Conservation (phyloP, 176 grass and related monocot species). For the Urochloa ruziziensis region DNA sequence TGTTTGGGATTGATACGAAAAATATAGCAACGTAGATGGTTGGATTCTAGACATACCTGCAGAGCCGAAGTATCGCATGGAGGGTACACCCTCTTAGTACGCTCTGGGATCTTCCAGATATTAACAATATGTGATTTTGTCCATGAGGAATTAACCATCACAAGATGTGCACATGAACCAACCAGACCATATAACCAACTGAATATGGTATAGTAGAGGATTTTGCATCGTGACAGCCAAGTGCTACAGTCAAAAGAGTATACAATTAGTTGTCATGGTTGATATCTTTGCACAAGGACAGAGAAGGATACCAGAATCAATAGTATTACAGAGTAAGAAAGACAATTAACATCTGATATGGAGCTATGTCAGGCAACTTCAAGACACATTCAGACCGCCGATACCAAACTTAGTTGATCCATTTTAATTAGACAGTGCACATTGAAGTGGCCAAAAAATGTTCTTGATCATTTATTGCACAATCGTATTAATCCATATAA, state of each 20-base stretch:
- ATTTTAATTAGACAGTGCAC: not conserved
- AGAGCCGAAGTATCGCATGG: constrained; percentile 88
- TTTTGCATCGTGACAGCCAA: constrained; percentile 82
- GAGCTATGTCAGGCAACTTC: not conserved
- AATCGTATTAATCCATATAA: not conserved
- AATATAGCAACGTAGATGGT: constrained; percentile 6
- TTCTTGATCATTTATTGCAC: not conserved
- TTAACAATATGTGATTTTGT: constrained; percentile 81
- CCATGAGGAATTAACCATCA: constrained; percentile 98
- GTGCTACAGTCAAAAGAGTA: constrained; percentile 41
- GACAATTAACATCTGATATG: not conserved
- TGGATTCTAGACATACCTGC: constrained; percentile 48
- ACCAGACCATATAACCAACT: constrained; percentile 91
- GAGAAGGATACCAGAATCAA: not conserved
- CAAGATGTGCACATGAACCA: constrained; percentile 85
- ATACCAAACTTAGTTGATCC: not conserved
- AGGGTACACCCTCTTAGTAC: constrained; percentile 82
- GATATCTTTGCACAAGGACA: not conserved
- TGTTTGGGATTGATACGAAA: constrained; percentile 11
- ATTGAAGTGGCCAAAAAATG: not conserved
- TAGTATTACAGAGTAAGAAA: not conserved
- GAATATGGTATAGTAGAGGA: constrained; percentile 89
- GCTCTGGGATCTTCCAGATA: constrained; percentile 80
- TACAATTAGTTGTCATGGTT: constrained; percentile 9
- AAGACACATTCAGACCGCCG: not conserved